These are phyloP conservation scores for Salvia miltiorrhiza DNA, from an alignment of 257 asterid genomes.

Conservation along the genomic window DNA sequence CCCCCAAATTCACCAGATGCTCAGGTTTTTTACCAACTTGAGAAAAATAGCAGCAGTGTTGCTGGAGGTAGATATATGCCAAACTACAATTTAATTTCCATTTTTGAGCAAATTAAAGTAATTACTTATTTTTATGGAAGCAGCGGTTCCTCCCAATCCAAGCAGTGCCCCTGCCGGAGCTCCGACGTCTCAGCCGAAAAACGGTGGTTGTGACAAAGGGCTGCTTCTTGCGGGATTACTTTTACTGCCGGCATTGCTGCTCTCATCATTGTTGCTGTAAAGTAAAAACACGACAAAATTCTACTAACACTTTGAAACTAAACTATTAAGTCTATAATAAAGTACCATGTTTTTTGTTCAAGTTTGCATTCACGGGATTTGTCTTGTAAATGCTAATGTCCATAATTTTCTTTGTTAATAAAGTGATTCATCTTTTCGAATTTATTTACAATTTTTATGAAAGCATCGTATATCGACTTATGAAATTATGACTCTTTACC, in stretches of 20 bases:
- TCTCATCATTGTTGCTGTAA: background rate
- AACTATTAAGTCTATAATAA: too few species aligned
- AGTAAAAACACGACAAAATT: too few species aligned
- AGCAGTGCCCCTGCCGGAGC: background rate
- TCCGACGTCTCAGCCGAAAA: background rate
- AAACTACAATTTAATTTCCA: background rate
- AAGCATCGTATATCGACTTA: too few species aligned
- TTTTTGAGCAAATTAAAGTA: background rate
- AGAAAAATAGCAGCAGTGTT: constrained; percentile 25
- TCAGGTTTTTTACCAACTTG: constrained; percentile 56
- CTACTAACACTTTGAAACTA: too few species aligned
- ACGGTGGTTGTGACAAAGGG: background rate
- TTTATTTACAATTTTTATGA: too few species aligned
- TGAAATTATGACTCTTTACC: too few species aligned
- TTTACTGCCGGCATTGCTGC: background rate
- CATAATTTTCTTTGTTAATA: too few species aligned
- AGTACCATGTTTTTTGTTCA: too few species aligned
- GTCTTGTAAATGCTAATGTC: background rate
- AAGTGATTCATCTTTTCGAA: too few species aligned
- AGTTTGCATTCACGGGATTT: background rate
- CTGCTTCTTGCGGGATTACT: constrained; percentile 3
- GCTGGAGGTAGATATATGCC: constrained; percentile 34
- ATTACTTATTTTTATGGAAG: background rate
- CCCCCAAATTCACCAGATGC: constrained; percentile 82
- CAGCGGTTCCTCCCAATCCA: background rate